Evolutionary conservation across 2,329 filamentous ascomycete genomes (phyloP).

Genomic region (Colletotrichum tropicale): DNA sequence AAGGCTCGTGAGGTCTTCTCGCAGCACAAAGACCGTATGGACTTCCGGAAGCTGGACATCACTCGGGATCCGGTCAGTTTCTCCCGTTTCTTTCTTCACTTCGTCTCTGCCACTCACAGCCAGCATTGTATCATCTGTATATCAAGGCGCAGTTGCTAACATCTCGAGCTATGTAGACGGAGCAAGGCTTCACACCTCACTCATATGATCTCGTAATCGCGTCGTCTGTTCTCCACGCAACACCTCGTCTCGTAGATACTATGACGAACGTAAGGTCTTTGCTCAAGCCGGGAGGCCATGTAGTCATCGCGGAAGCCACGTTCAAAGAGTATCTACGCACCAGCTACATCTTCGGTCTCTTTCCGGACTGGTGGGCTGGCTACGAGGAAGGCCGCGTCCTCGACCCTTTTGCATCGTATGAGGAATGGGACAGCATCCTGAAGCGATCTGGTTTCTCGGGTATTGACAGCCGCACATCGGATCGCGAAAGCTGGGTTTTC

Average conservation of each 20-base stretch:
- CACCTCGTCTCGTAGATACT: constrained; percentile 23
- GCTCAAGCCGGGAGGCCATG: constrained; percentile 34
- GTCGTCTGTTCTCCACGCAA: constrained; percentile 33
- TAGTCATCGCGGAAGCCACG: not conserved
- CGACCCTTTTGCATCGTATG: constrained; percentile 24
- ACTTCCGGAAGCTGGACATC: constrained; percentile 31
- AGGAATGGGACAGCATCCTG: constrained; percentile 31
- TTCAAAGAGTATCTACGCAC: constrained; percentile 20
- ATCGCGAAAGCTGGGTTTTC: not conserved
- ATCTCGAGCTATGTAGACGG: not conserved
- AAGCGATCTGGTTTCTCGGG: constrained; percentile 27
- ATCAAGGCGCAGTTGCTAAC: not conserved
- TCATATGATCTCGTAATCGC: constrained; percentile 34
- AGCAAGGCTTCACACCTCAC: constrained; percentile 29
- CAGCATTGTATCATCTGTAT: not conserved
- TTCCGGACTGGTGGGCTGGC: constrained; percentile 34
- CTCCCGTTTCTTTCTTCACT: not conserved
- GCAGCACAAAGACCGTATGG: not conserved
- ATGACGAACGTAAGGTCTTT: constrained; percentile 27
- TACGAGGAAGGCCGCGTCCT: constrained; percentile 22
- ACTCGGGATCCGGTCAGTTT: constrained; percentile 24
- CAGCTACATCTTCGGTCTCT: constrained; percentile 21
- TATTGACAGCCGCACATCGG: not conserved
- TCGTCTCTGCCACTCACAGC: not conserved
- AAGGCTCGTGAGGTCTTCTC: constrained; percentile 23